These are phyloP conservation scores for Penicillium bialowiezense DNA, from an alignment of 495 filamentous ascomycete genomes.

Conservation along the genomic window DNA sequence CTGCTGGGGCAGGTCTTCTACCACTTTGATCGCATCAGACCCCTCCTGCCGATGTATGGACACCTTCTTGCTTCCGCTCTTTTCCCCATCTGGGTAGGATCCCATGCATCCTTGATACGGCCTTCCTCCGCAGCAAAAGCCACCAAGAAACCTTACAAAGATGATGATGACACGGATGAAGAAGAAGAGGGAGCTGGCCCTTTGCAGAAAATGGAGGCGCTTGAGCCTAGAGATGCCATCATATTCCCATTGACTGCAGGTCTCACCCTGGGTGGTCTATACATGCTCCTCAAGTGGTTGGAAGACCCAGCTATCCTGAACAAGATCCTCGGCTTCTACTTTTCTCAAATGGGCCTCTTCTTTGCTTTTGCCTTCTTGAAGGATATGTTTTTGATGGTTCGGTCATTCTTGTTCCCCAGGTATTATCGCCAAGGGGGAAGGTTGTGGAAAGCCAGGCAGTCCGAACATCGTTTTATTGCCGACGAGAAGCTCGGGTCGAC, in stretches of 20 bases:
- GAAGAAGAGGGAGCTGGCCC: conserved; percentile 45
- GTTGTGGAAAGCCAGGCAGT: conserved; percentile 37
- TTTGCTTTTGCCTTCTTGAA: conserved; percentile 66
- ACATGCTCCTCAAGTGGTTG: conserved; percentile 86
- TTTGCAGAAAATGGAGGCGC: conserved; percentile 64
- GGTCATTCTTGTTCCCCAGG: conserved; percentile 71
- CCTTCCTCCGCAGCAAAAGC: conserved; percentile 75
- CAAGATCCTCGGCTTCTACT: conserved; percentile 80
- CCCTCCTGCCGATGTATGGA: conserved; percentile 61
- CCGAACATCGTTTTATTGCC: conserved; percentile 28
- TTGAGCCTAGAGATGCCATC: conserved; percentile 78
- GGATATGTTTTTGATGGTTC: conserved; percentile 61
- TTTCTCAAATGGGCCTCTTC: conserved; percentile 74
- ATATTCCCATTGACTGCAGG: conserved; percentile 84
- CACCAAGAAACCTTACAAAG: conserved; percentile 39
- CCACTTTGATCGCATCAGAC: conserved; percentile 49
- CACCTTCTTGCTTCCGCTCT: conserved; percentile 67
- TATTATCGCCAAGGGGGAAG: conserved; percentile 37
- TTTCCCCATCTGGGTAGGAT: conserved; percentile 69
- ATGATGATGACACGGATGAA: conserved; percentile 50
- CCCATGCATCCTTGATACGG: conserved; percentile 68
- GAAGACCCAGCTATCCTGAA: conserved; percentile 79
- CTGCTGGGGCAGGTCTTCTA: conserved; percentile 47
- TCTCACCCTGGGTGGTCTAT: conserved; percentile 68
- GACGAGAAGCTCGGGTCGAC: conserved; percentile 5